A percentile compares a stretch with the other conserved stretches of the same genome.
These are phyloP conservation scores for Ceratocystis cubensis DNA, from an alignment of 2,329 filamentous ascomycete species.

Conservation along the genomic window DNA sequence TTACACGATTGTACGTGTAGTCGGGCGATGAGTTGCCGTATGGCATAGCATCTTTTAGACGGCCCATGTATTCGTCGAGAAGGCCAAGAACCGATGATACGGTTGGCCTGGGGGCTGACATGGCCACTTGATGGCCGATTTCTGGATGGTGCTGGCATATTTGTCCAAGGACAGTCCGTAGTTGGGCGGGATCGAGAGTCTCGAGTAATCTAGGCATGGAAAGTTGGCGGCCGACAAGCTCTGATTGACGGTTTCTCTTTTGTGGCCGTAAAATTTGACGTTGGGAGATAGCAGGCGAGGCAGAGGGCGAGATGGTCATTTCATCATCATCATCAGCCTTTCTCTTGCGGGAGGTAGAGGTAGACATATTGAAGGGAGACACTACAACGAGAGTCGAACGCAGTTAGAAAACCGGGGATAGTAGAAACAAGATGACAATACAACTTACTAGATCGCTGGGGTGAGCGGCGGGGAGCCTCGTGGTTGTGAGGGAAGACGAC, in stretches of 20 bases:
- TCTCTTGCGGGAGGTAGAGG: conserved; percentile 50
- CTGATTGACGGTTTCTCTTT: conserved; percentile 52
- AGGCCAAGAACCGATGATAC: conserved; percentile 70
- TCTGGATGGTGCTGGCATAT: conserved; percentile 84
- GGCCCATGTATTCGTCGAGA: conserved; percentile 66
- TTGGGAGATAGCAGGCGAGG: conserved; percentile 62
- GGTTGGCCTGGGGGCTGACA: conserved; percentile 74
- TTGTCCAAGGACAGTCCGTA: conserved; percentile 74
- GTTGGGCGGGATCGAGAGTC: conserved; percentile 73
- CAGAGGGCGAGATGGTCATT: conserved; percentile 80
- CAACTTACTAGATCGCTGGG: conserved; percentile 43
- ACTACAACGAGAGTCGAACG: conserved; percentile 23
- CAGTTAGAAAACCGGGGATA: not conserved
- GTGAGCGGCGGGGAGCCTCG: conserved; percentile 45
- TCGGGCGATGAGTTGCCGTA: conserved; percentile 77
- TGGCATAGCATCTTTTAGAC: conserved; percentile 67
- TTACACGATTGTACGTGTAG: conserved; percentile 89
- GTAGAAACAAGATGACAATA: conserved; percentile 7
- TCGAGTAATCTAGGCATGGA: conserved; percentile 66
- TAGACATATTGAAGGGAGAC: conserved; percentile 40
- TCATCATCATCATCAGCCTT: conserved; percentile 80
- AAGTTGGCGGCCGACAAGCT: conserved; percentile 48
- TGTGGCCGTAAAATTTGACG: conserved; percentile 54
- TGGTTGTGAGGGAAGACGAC: conserved; percentile 45
- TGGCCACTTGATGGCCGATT: conserved; percentile 71